A percentile compares a stretch with the other conserved stretches of the same genome.
Evolutionary conservation across 164 flowering plant species (phyloP).

Genomic region (Hamamelis virginiana): DNA sequence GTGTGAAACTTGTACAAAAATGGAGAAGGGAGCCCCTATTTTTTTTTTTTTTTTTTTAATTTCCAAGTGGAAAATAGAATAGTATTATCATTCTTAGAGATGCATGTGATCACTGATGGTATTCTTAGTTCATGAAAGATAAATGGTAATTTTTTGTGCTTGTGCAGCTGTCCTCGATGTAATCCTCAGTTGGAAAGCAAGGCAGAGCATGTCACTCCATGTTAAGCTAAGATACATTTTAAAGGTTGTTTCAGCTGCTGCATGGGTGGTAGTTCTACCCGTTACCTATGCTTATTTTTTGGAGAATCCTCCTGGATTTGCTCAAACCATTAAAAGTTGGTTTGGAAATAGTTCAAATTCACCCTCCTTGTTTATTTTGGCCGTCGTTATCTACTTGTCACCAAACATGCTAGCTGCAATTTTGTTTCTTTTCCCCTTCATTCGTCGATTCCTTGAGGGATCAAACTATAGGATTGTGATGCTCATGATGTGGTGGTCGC

Average conservation of each 20-base stretch:
- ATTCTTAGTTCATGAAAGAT: background rate
- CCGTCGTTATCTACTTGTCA: slow-evolving; percentile 80
- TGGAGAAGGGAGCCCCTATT: background rate
- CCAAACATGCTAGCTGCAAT: slow-evolving; percentile 87
- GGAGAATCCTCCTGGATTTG: slow-evolving; percentile 86
- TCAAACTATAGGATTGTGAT: slow-evolving; percentile 77
- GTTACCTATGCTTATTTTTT: slow-evolving; percentile 86
- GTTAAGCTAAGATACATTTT: slow-evolving; percentile 87
- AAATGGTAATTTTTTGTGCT: background rate
- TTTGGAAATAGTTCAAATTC: slow-evolving; percentile 58
- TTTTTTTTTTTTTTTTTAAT: background rate
- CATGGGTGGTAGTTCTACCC: slow-evolving; percentile 87
- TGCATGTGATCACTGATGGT: background rate
- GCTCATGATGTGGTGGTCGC: slow-evolving; percentile 99
- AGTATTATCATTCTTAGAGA: no score
- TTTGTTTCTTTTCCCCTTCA: slow-evolving; percentile 75
- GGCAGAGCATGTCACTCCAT: slow-evolving; percentile 70
- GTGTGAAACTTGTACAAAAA: background rate
- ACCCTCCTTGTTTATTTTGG: slow-evolving; percentile 82
- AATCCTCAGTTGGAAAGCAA: slow-evolving; percentile 82
- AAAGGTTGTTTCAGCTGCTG: slow-evolving; percentile 82
- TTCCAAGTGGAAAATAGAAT: no score
- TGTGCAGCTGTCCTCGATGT: slow-evolving; percentile 84
- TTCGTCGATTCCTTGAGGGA: slow-evolving; percentile 85
- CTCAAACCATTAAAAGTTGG: slow-evolving; percentile 80